Base-by-base conservation (phyloP, 306 rosid species). In the Geum urbanum region DNA sequence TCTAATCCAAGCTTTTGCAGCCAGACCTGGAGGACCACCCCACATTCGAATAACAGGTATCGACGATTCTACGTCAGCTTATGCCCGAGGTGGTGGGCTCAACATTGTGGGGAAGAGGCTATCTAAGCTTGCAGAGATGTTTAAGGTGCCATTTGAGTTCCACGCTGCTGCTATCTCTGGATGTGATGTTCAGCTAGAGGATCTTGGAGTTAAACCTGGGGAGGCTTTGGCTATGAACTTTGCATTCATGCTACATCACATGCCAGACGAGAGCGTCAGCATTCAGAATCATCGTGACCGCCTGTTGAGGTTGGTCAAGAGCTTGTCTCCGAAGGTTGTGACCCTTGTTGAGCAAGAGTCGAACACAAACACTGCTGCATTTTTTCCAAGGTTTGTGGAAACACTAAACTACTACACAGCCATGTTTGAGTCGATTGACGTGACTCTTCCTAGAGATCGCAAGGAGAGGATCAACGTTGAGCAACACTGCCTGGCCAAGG, bases 281-380 rank as follows among this genome's bases (percentile, higher is more conserved):
- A 90, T 91, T 8, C 80, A 84, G 78, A 91, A 91, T 68, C 97
- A 89, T 47, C 77, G 99, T 55, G 97, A 95, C 60, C 74, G 89
- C 76, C 82, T 95, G 9, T 67, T 95, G 83, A 83, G 96, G 79
- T 47, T 87, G 77, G 96, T 89, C 67, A 88, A 86, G 81, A 85
- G 97, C 81, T 79, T 95, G 76, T 83, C 89, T 53, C 99, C 99
- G 12, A 91, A 84, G 76, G 97, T 91, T 59, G 97, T 95, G 78
- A 95, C 99, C 32, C 92, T 95, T 24, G 97, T 95, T n/a, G 99
- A 95, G 82, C 97, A 91, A 82, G 99, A 95, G 74, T 89, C 91
- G 3, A 91, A 91, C 84, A 91, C 97, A 13, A 91, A 91, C 68
- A 91, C 97, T 0, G 95, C 95, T 0, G 84, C 97, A 7, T 95